These are phyloP conservation scores for Calocera viscosa DNA, from an alignment of 768 basidiomycete species.

Conservation along the genomic window DNA sequence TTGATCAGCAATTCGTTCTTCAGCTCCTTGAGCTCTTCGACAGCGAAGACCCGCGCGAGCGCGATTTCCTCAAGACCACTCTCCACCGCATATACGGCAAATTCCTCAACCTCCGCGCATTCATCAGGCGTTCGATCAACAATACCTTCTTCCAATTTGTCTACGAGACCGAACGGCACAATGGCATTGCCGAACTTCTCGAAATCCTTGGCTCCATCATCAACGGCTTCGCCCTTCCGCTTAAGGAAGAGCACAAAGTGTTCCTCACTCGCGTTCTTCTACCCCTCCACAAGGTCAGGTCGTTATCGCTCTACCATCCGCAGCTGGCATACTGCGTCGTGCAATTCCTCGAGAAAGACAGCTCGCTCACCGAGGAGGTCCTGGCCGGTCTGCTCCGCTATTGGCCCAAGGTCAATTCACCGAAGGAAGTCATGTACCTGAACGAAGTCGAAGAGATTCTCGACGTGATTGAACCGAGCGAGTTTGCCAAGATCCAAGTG, in stretches of 20 bases:
- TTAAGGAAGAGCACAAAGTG: slow-evolving; percentile 98
- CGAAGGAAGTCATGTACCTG: slow-evolving; percentile 99
- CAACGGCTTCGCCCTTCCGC: slow-evolving; percentile 93
- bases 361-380: slow-evolving; percentile 83
- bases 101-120: slow-evolving; percentile 95
- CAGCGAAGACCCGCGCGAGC: slow-evolving; percentile 95
- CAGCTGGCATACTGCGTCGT: slow-evolving; percentile 98
- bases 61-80: slow-evolving; percentile 98
- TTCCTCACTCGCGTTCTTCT: slow-evolving; percentile 90
- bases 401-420: slow-evolving; percentile 99
- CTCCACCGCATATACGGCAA: slow-evolving; percentile 98
- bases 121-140: slow-evolving; percentile 97
- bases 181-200: slow-evolving; percentile 94
- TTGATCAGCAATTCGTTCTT: slow-evolving; percentile 91
- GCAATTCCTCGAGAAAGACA: slow-evolving; percentile 95
- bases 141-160: slow-evolving; percentile 99
- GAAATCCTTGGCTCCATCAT: slow-evolving; percentile 99
- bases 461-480: slow-evolving; percentile 91
- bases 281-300: slow-evolving; percentile 95
- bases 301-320: slow-evolving; percentile 96
- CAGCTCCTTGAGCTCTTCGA: slow-evolving; percentile 97
- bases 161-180: slow-evolving; percentile 97
- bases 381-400: slow-evolving; percentile 90
- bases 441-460: slow-evolving; percentile 98
- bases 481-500: slow-evolving; percentile 92